Base-by-base conservation (phyloP, 345 rosid genomes). In the Populus davidiana region DNA sequence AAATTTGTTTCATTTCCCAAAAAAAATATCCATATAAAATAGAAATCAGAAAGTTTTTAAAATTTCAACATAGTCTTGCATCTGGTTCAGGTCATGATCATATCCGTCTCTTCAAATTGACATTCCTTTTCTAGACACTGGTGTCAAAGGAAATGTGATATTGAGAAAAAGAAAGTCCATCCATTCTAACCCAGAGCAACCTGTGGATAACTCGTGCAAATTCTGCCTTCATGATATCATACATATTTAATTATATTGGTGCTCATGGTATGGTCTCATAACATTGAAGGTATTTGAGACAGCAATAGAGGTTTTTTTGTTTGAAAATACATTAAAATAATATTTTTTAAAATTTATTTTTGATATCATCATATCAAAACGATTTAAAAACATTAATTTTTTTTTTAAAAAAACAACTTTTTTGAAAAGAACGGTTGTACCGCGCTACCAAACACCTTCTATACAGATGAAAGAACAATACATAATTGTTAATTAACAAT, bases 281-380 rank as follows among this genome's bases (percentile, higher is more conserved):
- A 0, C 59, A 52, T 6, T 33, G 35, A 0, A 0, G 0, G 35
- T 33, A 33, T 4, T 4, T 0, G 3, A 5, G 35, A 33, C 0
- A 0, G 5, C 5, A 0, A 5, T 33, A 33, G 5, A 4, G 0
- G 0, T 4, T 33, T 33, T 33, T 33, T 33, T 33, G 5, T 33
- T 33, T 33, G 0, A 0, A 33, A 33, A 33, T 33, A 0, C 0
- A 33, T 33, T 4, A 33, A 33, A 33, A 33, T 33, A 33, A 33
- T 33, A 33, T 0, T 33, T 33, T 33, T 33, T 33, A 0, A 31
- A 33, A 33, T 33, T 33, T 33, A 33, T 33, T 4, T 3, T 33
- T 33, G 0, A 33, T 1, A 4, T 4, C 1, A 4, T 0, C 5
- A 33, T 5, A 4, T 33, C 5, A 33, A 33, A 33, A 33, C 5